These are phyloP conservation scores for Chlamydomonas applanata DNA, from an alignment of 139 green algal genomes.

Conservation along the genomic window DNA sequence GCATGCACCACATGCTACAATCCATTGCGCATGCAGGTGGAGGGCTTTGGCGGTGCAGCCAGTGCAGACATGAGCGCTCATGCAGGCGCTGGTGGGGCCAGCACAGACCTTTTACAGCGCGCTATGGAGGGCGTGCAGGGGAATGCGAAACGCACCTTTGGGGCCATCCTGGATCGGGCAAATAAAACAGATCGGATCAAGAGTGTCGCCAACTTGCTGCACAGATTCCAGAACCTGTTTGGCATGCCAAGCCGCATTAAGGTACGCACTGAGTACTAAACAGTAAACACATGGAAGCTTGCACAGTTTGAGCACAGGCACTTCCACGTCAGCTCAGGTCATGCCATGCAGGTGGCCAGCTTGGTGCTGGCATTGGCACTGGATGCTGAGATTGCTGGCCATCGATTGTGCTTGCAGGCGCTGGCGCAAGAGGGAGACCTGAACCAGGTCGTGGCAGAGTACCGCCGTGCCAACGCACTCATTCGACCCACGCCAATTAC, in stretches of 20 bases:
- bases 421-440: conserved; percentile 15
- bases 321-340: too few species aligned
- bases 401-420: background rate
- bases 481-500: conserved; percentile 23
- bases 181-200: conserved; percentile 57
- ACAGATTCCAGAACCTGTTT: conserved; percentile 69
- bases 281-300: too few species aligned
- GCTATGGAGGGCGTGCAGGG: conserved; percentile 33
- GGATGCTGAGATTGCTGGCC: too few species aligned
- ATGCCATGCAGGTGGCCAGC: too few species aligned
- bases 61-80: background rate
- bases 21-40: background rate
- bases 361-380: too few species aligned
- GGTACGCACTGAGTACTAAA: background rate
- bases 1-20: background rate
- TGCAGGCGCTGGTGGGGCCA: background rate
- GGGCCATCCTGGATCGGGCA: conserved; percentile 53
- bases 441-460: conserved; percentile 32
- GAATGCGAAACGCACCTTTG: conserved; percentile 44
- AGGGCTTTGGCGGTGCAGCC: background rate
- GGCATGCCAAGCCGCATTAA: conserved; percentile 52
- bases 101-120: conserved; percentile 6
- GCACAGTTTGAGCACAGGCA: too few species aligned
- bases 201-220: conserved; percentile 51
- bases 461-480: conserved; percentile 29